phyloP scores from a whole-genome alignment of 441 rosid species.

The Rhodomyrtus psidioides region DNA sequence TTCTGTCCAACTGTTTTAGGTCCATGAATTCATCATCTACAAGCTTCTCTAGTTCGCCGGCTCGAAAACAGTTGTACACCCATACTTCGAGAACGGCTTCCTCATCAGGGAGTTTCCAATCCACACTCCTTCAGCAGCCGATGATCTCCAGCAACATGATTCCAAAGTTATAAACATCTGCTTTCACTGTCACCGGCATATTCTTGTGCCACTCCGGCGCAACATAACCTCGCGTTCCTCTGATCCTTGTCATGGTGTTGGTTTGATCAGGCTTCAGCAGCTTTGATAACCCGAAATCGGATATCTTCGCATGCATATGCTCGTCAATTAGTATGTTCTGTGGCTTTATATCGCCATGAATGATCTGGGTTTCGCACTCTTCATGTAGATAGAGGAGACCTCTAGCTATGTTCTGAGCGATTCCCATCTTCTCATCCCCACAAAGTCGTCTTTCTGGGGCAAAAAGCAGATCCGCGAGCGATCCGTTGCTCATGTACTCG shows the following conservation, averaged over 20 bases:
- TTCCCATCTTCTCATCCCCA: no score
- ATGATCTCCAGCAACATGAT: not conserved
- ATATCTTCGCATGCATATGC: no score
- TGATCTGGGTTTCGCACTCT: no score
- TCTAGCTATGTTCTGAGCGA: no score
- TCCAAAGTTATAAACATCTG: not conserved
- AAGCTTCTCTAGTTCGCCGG: not conserved
- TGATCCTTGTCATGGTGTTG: not conserved
- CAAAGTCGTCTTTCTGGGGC: no score
- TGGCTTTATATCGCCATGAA: no score
- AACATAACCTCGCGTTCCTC: not conserved
- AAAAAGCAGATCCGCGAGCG: no score
- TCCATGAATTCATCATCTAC: not conserved
- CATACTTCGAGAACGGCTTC: not conserved
- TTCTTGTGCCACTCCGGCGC: not conserved
- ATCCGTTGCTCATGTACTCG: no score
- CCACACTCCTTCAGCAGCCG: not conserved
- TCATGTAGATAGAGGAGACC: no score
- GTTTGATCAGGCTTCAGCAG: not conserved
- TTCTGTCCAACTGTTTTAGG: not conserved
- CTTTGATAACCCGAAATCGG: not conserved
- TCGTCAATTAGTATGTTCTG: no score
- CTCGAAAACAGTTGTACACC: not conserved
- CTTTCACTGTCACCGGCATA: not conserved
- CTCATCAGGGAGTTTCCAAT: no score